Base-by-base conservation (phyloP, 805 yeast species). In the Suhomyces kilbournensis region DNA sequence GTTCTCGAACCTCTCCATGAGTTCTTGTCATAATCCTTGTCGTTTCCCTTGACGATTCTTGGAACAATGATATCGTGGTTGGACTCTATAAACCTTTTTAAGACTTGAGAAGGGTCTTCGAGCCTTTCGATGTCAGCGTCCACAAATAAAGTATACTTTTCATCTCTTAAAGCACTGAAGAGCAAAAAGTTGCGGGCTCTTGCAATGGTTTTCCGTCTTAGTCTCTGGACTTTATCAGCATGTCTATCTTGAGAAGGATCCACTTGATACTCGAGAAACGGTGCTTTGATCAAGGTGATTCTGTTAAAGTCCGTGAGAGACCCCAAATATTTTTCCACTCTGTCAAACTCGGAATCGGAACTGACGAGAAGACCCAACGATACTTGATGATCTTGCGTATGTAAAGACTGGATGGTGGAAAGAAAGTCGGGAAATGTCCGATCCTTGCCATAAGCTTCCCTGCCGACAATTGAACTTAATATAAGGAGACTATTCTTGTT, bases 1-100 rank as follows among this genome's bases (percentile, higher is more conserved):
- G 67, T 66, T 53, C 78, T 61, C 40, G 60, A 58, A 1, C 78
- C 77, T n/a, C 62, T 57, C 78, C 78, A 74, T 0, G 76, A 65
- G 56, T 74, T 74, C 47, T 56, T 64, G 55, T 74, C 78, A 53
- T 73, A 74, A 52, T 74, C 78, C 8, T 34, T 43, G 40, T 52
- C 48, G 28, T 52, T 48, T 1, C 57, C 63, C 30, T 60, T 59
- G 19, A 59, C 54, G 6, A 74, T 58, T 32, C 77, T 53, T 3
- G 78, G 78, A 7, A 73, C 77, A 6, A 70, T 58, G 12, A 74
- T 70, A 51, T 73, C 77, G 30, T 61, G 60, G 2, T 52, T 58
- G 3, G 74, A 61, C 3, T 55, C 50, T 14, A 72, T 56, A 50
- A 73, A 72, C 17, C 35, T 35, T 4, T 25, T 14, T 6, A 53